These are phyloP conservation scores for Ceratocystis huliohia DNA, from an alignment of 2,329 filamentous ascomycete genomes.

Conservation along the genomic window DNA sequence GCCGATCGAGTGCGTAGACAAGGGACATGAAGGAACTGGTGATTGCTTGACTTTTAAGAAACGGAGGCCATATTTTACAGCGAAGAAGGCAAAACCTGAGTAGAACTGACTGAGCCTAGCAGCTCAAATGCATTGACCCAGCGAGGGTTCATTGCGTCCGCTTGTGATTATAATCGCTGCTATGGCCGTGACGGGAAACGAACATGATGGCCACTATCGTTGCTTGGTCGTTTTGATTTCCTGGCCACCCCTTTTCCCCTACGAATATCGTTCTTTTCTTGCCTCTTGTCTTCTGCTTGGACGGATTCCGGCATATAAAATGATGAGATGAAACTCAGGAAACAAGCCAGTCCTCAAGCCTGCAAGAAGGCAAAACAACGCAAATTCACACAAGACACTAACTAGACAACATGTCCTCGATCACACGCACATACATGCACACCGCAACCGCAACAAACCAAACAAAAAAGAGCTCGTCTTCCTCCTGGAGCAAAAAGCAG, in stretches of 20 bases:
- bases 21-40: no score
- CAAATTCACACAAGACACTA: neutral
- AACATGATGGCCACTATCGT: neutral
- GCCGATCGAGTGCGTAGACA: no score
- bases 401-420: no score
- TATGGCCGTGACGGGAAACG: neutral
- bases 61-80: no score
- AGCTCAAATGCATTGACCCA: no score
- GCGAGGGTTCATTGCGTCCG: no score
- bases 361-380: neutral
- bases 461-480: neutral
- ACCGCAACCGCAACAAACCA: neutral
- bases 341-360: neutral
- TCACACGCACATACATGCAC: neutral
- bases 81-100: no score
- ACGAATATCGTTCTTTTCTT: neutral
- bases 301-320: neutral
- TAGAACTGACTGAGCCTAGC: no score
- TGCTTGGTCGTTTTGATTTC: neutral
- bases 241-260: neutral
- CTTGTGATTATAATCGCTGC: neutral
- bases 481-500: neutral
- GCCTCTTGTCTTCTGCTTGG: neutral
- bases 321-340: neutral
- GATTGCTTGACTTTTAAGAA: no score